Evolutionary conservation across 1,284 basidiomycete genomes (phyloP).

Genomic region (Naganishia liquefaciens): DNA sequence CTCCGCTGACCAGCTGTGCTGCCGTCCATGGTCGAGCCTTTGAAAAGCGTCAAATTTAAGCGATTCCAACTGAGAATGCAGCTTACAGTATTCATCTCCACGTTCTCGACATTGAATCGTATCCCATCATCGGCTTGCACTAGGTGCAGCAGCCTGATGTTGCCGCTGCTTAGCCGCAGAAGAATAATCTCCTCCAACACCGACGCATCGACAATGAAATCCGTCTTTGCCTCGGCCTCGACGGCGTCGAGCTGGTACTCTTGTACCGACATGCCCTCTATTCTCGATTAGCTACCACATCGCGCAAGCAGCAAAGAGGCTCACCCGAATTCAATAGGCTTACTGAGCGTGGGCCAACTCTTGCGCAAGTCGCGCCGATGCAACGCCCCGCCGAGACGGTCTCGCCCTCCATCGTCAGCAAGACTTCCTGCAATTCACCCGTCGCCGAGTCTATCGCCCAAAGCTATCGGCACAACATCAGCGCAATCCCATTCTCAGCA

Average conservation of each 20-base stretch:
- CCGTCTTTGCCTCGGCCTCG: not conserved
- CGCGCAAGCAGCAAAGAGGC: not conserved
- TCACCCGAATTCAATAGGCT: slow-evolving; percentile 11
- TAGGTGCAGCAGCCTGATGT: slow-evolving; percentile 3
- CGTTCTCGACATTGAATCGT: not conserved
- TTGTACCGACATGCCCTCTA: slow-evolving; percentile 4
- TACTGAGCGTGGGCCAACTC: slow-evolving; percentile 5
- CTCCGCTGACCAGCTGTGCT: slow-evolving; percentile 2
- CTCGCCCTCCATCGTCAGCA: slow-evolving; percentile 12
- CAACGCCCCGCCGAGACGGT: slow-evolving; percentile 10
- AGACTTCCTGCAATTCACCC: slow-evolving; percentile 16
- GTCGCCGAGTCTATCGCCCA: slow-evolving; percentile 16
- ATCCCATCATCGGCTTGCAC: not conserved
- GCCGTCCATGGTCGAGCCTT: slow-evolving; percentile 16
- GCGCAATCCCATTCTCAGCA: too few relatives aligned
- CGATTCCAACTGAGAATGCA: not conserved
- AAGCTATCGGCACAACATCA: slow-evolving; percentile 2
- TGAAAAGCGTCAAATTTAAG: not conserved
- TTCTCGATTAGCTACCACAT: not conserved
- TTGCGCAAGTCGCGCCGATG: not conserved
- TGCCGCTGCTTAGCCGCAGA: slow-evolving; percentile 11
- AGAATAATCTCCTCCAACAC: not conserved
- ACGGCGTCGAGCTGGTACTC: not conserved
- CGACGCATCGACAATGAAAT: slow-evolving; percentile 9
- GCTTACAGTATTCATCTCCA: not conserved